These are phyloP conservation scores for Colletotrichum sp. DNA, from an alignment of 2,329 filamentous ascomycete species.

Conservation along the genomic window DNA sequence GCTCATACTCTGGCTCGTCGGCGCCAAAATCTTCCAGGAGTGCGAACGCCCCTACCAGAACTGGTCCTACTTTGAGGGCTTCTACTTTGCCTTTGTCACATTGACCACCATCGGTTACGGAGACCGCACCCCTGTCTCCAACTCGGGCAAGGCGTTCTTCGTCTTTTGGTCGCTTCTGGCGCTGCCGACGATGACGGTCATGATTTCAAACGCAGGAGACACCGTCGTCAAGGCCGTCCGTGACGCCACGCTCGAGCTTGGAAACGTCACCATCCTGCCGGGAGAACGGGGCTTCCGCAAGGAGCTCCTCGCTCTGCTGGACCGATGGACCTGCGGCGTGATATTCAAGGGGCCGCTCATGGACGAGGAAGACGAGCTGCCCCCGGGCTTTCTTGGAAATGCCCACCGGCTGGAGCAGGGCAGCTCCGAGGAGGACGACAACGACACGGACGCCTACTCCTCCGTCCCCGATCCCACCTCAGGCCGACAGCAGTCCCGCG, in stretches of 20 bases:
- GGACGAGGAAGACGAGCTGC: conserved; percentile 38
- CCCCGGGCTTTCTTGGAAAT: conserved; percentile 47
- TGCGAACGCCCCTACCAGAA: conserved; percentile 58
- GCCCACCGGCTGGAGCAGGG: conserved; percentile 25
- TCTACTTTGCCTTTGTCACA: conserved; percentile 88
- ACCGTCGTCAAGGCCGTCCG: conserved; percentile 73
- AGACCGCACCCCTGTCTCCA: conserved; percentile 77
- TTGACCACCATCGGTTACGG: conserved; percentile 86
- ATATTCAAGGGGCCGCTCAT: conserved; percentile 20
- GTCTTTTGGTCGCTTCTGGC: conserved; percentile 92
- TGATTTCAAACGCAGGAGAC: conserved; percentile 84
- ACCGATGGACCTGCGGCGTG: conserved; percentile 5
- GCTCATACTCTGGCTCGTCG: conserved; percentile 78
- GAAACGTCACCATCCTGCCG: conserved; percentile 66
- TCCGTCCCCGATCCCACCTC: background rate
- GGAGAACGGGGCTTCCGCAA: conserved; percentile 55
- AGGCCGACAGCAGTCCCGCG: conserved; percentile 36
- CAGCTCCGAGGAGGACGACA: conserved; percentile 24
- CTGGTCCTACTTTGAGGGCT: conserved; percentile 78
- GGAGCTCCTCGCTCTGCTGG: conserved; percentile 47
- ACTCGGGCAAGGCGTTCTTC: conserved; percentile 83
- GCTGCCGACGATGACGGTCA: conserved; percentile 85
- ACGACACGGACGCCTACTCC: conserved; percentile 22
- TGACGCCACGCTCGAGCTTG: conserved; percentile 60
- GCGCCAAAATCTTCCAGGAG: conserved; percentile 74